Base-by-base conservation (phyloP, 2,329 filamentous ascomycete species). In the Plectosphaerella plurivora region DNA sequence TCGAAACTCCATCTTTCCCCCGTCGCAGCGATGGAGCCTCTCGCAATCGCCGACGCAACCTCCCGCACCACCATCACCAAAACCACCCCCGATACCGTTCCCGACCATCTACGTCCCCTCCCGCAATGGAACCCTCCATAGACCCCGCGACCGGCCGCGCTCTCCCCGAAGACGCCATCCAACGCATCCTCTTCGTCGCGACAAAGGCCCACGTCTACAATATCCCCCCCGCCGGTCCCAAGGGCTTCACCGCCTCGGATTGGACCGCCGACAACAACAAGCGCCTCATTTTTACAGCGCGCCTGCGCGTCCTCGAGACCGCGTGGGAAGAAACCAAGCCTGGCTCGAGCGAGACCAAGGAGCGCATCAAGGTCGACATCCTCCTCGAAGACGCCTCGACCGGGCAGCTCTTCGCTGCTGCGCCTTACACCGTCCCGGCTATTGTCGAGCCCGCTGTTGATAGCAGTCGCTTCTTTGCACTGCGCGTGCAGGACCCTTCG, bases 241-340 rank as follows among this genome's bases (percentile, higher is more conserved):
- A 88, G 67, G 91, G 91, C 68, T 88, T 96, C 76, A 81, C 79
- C 36, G 91, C 91, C 54, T 78, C 85, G 12, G 73, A 80, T 57
- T 96, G 91, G 91, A 95, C 90, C 25, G 75, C 77, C 46, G 80
- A 86, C 55, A 81, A 83, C 55, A 78, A 81, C 57, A 79, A 82
- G 60, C 83, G 86, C 37, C 85, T 90, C 66, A 95, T 96, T 72
- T 95, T 96, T 75, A 93, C 89, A 47, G 89, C 87, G 44, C 87
- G 90, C 47, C 72, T 94, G 51, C 89, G 91, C 63, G 75, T 93
- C 58, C 74, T 94, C 63, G 89, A 93, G 69, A 92, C 88, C 2
- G 84, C 87, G 5, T 75, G 83, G 52, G 69, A 76, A 25, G 60
- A 63, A 61, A 72, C 69, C 9, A 60, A 64, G 16, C 28, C 28